Percentiles rank a stretch among this genome's conserved stretches.
phyloP scores from a whole-genome alignment of 176 grass and related monocot genomes.

The Aegilops umbellulata region DNA sequence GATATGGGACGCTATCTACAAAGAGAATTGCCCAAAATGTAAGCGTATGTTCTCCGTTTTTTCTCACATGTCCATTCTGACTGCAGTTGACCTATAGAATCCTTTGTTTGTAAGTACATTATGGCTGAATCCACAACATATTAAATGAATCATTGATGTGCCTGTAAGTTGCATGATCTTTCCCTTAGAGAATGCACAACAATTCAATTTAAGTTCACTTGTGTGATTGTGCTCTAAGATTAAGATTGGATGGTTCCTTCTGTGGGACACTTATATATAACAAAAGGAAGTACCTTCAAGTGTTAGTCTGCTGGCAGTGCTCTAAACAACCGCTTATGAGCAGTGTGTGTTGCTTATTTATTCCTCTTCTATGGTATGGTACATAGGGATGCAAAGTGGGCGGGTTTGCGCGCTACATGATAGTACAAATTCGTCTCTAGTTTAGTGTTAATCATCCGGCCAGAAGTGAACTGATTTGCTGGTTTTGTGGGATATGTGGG shows the following conservation, averaged over 20 bases:
- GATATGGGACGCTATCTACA: slow-evolving; percentile 96
- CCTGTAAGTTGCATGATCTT: neutral
- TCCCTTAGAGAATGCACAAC: neutral
- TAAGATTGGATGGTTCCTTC: neutral
- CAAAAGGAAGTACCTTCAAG: neutral
- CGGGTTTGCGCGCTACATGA: too few relatives aligned
- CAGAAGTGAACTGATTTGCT: too few relatives aligned
- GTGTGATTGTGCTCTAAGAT: neutral
- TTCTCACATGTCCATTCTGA: neutral
- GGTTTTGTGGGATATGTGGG: too few relatives aligned
- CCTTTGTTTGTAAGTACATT: slow-evolving; percentile 7
- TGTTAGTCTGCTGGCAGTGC: neutral
- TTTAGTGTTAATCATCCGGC: too few relatives aligned
- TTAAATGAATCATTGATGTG: neutral
- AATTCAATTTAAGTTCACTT: neutral
- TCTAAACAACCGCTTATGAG: neutral
- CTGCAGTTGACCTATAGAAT: slow-evolving; percentile 3
- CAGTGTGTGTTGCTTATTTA: neutral
- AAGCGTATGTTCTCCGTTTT: slow-evolving; percentile 22
- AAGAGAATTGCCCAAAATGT: slow-evolving; percentile 99
- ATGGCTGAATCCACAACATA: neutral
- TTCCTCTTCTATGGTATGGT: neutral
- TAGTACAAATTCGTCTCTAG: too few relatives aligned
- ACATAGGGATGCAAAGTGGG: too few relatives aligned
- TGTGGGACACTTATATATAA: neutral